phyloP scores from a whole-genome alignment of 2,329 filamentous ascomycete genomes.

The Aspergillus udagawae region DNA sequence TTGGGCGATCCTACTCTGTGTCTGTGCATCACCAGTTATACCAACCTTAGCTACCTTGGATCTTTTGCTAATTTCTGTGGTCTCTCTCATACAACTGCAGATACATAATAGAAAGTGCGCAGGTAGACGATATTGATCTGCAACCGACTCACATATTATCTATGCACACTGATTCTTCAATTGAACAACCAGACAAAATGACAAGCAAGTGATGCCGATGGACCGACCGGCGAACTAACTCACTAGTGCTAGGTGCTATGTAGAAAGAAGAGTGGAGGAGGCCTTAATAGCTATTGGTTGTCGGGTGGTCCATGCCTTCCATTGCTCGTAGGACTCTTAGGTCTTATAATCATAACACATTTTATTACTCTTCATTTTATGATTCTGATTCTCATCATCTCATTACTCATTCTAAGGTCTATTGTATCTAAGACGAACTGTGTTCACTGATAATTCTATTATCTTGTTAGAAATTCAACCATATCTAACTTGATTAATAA shows the following conservation, averaged over 20 bases:
- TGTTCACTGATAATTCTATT: not conserved
- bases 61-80: not conserved
- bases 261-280: not conserved
- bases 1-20: not conserved
- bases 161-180: constrained; percentile 1
- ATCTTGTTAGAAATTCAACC: not conserved
- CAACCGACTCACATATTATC: not conserved
- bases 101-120: not conserved
- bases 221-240: constrained; percentile 9
- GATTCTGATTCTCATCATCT: not conserved
- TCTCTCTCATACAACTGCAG: not conserved
- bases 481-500: too few relatives aligned
- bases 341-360: not conserved
- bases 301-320: not conserved
- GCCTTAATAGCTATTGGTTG: not conserved
- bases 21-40: not conserved
- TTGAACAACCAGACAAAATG: not conserved
- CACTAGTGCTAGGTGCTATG: not conserved
- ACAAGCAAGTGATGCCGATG: constrained; percentile 16
- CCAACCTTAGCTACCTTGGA: not conserved
- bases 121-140: not conserved
- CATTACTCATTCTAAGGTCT: not conserved
- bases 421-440: not conserved
- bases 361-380: not conserved
- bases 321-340: not conserved